phyloP scores from a whole-genome alignment of 2,329 filamentous ascomycete genomes.

The Claviceps arundinis region DNA sequence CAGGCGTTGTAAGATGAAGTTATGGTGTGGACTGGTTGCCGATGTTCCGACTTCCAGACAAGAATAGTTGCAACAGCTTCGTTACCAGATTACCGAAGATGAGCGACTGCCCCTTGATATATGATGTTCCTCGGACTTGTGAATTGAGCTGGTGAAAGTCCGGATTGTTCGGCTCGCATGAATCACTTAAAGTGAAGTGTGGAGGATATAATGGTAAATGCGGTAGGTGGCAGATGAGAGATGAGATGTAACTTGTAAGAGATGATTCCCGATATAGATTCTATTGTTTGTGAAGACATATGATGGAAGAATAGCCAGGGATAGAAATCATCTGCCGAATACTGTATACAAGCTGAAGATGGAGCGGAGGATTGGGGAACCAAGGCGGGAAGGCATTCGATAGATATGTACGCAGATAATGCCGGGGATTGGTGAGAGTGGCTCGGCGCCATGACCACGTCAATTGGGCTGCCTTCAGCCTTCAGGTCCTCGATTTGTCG shows the following conservation, averaged over 20 bases:
- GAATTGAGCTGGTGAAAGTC: not conserved
- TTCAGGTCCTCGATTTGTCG: not conserved
- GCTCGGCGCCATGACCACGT: not conserved
- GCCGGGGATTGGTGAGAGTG: not conserved
- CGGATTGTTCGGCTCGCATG: not conserved
- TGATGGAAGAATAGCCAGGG: too few species aligned
- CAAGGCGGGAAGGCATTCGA: conserved; percentile 1
- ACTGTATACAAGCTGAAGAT: not conserved
- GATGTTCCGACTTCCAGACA: too few species aligned
- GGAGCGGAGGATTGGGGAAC: not conserved
- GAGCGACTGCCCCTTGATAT: not conserved
- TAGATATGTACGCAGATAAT: not conserved
- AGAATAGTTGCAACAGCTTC: too few species aligned
- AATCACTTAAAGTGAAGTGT: not conserved
- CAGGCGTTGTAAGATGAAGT: too few species aligned
- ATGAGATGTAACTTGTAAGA: not conserved
- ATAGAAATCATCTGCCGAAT: not conserved
- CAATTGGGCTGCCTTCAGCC: not conserved
- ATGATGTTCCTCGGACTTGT: not conserved
- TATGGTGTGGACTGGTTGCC: too few species aligned
- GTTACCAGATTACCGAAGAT: too few species aligned
- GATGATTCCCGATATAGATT: not conserved
- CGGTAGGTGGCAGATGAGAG: not conserved
- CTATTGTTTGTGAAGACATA: not conserved
- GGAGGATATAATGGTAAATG: too few species aligned